Conservation (phyloP, 768 basidiomycete species). For the Mycena venus region DNA sequence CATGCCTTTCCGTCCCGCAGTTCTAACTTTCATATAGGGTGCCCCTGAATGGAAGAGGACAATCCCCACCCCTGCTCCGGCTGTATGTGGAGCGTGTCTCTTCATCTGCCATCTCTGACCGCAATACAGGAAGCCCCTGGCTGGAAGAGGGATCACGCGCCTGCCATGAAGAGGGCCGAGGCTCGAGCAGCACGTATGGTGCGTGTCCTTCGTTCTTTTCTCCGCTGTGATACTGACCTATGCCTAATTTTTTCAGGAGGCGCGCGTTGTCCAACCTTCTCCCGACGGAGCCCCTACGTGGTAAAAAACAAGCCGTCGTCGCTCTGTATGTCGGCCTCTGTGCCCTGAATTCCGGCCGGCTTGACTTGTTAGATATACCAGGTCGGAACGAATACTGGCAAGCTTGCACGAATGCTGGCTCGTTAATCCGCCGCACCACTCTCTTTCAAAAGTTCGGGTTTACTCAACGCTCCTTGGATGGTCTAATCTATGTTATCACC, state of each 20-base stretch:
- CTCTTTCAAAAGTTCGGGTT: neutral
- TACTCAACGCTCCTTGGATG: neutral
- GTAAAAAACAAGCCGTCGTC: neutral
- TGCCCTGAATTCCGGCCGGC: neutral
- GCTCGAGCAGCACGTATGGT: slow-evolving; percentile 18
- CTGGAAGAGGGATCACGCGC: neutral
- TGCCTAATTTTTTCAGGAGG: neutral
- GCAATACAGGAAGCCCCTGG: neutral
- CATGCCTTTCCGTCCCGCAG: too few species aligned
- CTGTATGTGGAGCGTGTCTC: neutral
- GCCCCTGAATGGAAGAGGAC: slow-evolving; percentile 22
- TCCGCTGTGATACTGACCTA: neutral
- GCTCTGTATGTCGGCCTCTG: neutral
- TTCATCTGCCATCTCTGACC: neutral
- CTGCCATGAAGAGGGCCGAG: slow-evolving; percentile 13
- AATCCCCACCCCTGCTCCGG: neutral
- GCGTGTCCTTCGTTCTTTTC: neutral
- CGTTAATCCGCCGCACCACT: neutral
- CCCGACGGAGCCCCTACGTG: neutral
- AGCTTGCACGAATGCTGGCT: neutral
- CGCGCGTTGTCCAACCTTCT: neutral
- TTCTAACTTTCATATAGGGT: too few species aligned
- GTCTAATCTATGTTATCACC: slow-evolving; percentile 13
- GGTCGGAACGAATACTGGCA: too few species aligned
- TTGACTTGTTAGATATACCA: too few species aligned